Evolutionary conservation across 23 red algal species (phyloP), one percentile per base, ranked within the genome.

Genomic region (Gracilaria vermiculophylla): DNA sequence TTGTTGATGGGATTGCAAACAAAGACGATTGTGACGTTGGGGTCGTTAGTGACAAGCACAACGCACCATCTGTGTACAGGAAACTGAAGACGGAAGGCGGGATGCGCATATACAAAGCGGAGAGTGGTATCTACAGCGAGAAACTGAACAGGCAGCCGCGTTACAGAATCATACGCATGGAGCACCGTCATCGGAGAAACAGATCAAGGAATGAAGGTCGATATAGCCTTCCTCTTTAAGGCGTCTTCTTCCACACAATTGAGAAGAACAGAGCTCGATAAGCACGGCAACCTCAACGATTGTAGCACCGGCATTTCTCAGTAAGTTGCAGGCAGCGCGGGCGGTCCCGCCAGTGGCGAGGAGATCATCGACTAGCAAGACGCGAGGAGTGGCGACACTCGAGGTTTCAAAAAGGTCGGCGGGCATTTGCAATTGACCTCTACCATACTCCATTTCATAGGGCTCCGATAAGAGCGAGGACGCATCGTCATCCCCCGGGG

Each of bases 361-460:
- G 19, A 94, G 50, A 31, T 94, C 91, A 57, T 94, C 91, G 12
- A 94, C 47, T 2, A 94, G 64, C 53, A 94, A 20, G 15, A 94
- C 81, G 34, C 80, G 91, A 23, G 83, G 83, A 19, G 37, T 85
- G 7, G 83, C 69, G 12, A 86, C 82, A 15, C 65, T 57, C 8
- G 83, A 73, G 17, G 66, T 53, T 14, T 87, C 83, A 27, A 87
- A 76, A 3, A 69, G 25, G 40, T 85, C 69, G 25, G 62, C 64
- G 11, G 61, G 53, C 27, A 94, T 50, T 49, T 94, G 76, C 70
- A 94, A 50, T 34, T 73, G 80, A 15, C 49, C 66, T 4, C 24
- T 57, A 21, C 91, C 91, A 69, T 94, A 94, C 85, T 94, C 91
- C 65, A 94, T 73, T 34, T 76, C 80, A 58, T 94, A 94, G 12